Evolutionary conservation across 495 filamentous ascomycete species (phyloP), one percentile per base, ranked within the genome.

Genomic region (Aspergillus olivimuriae): DNA sequence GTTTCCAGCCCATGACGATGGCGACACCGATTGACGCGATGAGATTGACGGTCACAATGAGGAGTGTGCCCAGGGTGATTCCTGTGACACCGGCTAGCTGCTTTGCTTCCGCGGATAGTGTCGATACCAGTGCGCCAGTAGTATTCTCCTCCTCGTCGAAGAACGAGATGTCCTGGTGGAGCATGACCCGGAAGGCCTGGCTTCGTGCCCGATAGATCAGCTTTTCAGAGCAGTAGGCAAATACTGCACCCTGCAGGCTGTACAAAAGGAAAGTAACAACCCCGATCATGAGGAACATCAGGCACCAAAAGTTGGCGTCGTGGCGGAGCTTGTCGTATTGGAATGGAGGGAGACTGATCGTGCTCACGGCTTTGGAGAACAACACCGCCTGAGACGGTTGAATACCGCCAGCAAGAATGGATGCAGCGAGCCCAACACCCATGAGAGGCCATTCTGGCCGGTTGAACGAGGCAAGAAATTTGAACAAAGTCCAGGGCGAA

Each of bases 211-310:
- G 80, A 57, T 84, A 85, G 43, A 96, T 73, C 30, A 97, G 74
- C 17, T 78, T 64, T 62, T 92, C 88, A 1, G 85, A 90, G 67
- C 85, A 88, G 56, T 81, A 86, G 4, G 86, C 89, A 41, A 96
- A 92, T 4, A 78, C 65, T 11, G 84, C 48, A 21, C 88, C 90
- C 52, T 94, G 85, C 19, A 53, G 46, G 24, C 73, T 65, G 54
- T 84, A 86, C 2, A 83, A 73, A 31, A 89, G 51, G 46, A 95
- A 77, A 50, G 84, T 78, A 17, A 82, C 74, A 34, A 92, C 50
- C 3, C 84, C 92, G 4, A 95, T 77, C 79, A 96, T 89, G 20
- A 97, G 74, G 58, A 92, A 98, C 88, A 97, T 95, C 39, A 81
- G 63, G 17, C 77, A 80, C 91, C 92, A 98, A 65, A 96, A 97